A percentile compares a stretch with the other conserved stretches of the same genome.
Conservation (phyloP, 768 basidiomycete genomes). For the Boletus eberwhitei region DNA sequence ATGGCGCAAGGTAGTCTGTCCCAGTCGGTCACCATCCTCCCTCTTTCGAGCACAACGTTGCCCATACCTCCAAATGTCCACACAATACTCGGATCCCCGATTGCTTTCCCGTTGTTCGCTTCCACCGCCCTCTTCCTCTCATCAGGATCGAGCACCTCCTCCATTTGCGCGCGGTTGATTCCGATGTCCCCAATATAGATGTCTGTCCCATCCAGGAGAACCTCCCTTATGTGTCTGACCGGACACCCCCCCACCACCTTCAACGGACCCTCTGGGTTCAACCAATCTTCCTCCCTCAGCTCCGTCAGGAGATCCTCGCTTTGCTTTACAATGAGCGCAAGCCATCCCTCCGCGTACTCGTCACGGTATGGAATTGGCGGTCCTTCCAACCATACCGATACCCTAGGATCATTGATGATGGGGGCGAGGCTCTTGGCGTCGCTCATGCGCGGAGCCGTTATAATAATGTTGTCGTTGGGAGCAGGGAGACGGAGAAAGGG, state of each 20-base stretch:
- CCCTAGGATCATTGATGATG: conserved; percentile 47
- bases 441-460: conserved; percentile 53
- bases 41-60: not conserved
- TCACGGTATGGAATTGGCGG: conserved; percentile 54
- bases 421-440: conserved; percentile 39
- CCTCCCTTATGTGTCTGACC: conserved; percentile 49
- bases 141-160: conserved; percentile 35
- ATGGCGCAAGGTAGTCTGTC: conserved; percentile 59
- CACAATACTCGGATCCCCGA: conserved; percentile 53
- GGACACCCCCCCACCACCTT: conserved; percentile 45
- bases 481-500: conserved; percentile 52
- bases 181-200: conserved; percentile 45
- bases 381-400: conserved; percentile 43
- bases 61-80: conserved; percentile 61
- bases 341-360: conserved; percentile 40
- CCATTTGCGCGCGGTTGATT: conserved; percentile 25
- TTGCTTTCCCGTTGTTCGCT: conserved; percentile 39
- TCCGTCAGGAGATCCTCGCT: conserved; percentile 22
- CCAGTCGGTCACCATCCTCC: not conserved
- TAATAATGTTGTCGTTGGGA: conserved; percentile 51
- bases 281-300: conserved; percentile 14
- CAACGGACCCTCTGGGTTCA: conserved; percentile 19
- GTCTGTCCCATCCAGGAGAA: conserved; percentile 52
- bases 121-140: conserved; percentile 34
- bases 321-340: conserved; percentile 18